Evolutionary conservation across 306 rosid species (phyloP).

Genomic region (Cucurbita argyrosperma): DNA sequence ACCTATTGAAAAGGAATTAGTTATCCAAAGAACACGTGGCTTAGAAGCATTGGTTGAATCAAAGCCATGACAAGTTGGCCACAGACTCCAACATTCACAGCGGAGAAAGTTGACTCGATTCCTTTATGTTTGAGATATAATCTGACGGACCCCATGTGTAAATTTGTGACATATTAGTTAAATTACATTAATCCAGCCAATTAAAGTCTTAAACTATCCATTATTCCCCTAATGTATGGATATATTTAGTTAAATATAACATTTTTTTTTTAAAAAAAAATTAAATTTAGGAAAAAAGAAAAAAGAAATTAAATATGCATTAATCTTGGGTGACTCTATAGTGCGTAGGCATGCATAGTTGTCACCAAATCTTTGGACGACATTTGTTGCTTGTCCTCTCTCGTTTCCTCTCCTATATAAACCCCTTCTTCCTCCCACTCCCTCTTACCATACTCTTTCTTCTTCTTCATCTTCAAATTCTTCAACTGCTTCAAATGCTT

Average conservation of each 20-base stretch:
- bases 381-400: background rate
- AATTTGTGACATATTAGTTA: too few species aligned
- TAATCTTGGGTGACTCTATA: too few species aligned
- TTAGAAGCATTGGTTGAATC: background rate
- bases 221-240: too few species aligned
- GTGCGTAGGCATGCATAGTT: background rate
- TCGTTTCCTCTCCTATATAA: background rate
- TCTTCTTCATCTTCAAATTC: background rate
- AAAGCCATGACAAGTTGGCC: background rate
- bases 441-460: too few species aligned
- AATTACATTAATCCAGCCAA: too few species aligned
- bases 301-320: too few species aligned
- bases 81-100: background rate
- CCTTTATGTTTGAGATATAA: background rate
- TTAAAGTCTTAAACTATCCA: too few species aligned
- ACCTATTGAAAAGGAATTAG: background rate
- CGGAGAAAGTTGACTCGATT: background rate
- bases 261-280: too few species aligned
- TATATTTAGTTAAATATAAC: too few species aligned
- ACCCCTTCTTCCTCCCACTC: background rate
- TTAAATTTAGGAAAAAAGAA: too few species aligned
- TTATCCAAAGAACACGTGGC: background rate
- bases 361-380: conserved; percentile 8
- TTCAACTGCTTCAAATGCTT: background rate
- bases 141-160: background rate